These are phyloP conservation scores for Cystofilobasidium bisporidii DNA, from an alignment of 768 basidiomycete species.

Conservation along the genomic window DNA sequence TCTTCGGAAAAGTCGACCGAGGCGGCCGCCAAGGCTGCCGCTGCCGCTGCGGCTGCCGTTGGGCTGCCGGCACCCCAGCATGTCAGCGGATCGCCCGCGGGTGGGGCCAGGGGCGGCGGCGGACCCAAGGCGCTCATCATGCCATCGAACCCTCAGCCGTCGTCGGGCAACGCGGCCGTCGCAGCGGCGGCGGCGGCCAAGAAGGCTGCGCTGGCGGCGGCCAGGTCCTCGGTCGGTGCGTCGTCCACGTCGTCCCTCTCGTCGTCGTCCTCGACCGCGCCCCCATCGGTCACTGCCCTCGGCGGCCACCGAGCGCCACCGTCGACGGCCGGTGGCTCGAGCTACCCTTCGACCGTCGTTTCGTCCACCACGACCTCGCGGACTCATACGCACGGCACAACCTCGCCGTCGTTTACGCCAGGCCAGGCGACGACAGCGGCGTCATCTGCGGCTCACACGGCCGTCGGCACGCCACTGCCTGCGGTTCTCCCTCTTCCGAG, in stretches of 20 bases:
- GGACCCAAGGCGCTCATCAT: constrained; percentile 23
- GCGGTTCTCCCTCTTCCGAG: neutral
- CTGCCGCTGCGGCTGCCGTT: constrained; percentile 8
- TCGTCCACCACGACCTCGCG: neutral
- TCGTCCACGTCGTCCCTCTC: neutral
- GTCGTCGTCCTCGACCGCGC: neutral
- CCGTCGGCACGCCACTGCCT: neutral
- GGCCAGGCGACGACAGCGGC: constrained; percentile 31
- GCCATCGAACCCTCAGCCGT: constrained; percentile 25
- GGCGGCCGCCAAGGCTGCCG: constrained; percentile 10
- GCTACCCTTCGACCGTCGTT: neutral
- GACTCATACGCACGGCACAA: neutral
- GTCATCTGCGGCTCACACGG: neutral
- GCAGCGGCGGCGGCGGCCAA: neutral
- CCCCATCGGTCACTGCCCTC: neutral
- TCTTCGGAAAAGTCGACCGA: constrained; percentile 41
- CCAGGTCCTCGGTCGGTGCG: constrained; percentile 11
- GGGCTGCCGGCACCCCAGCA: constrained; percentile 2
- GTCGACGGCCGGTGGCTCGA: too few species aligned
- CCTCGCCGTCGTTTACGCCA: neutral
- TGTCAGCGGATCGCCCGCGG: neutral
- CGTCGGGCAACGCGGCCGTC: neutral
- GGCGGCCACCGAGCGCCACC: neutral
- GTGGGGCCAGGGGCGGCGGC: neutral
- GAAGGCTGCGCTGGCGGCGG: constrained; percentile 13